Evolutionary conservation across 1,139 yeast genomes (phyloP).

Genomic region (Pichia sp.): DNA sequence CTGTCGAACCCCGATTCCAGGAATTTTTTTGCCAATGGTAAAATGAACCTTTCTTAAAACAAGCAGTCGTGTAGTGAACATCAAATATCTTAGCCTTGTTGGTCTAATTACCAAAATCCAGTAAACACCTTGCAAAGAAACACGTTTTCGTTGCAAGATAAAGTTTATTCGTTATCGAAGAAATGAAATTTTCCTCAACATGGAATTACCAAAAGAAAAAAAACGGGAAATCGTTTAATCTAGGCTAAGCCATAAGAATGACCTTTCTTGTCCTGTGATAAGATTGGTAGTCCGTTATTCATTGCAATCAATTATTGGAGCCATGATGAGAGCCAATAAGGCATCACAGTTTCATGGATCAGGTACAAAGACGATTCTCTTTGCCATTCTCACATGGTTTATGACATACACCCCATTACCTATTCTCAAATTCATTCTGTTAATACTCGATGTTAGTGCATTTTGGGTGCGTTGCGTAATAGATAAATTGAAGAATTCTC

Average conservation of each 20-base stretch:
- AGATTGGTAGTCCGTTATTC: too few relatives aligned
- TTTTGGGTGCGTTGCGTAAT: slow-evolving; percentile 22
- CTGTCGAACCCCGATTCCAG: neutral
- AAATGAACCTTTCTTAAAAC: neutral
- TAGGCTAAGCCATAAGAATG: too few relatives aligned
- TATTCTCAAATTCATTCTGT: slow-evolving; percentile 12
- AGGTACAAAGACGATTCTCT: slow-evolving; percentile 4
- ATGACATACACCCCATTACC: slow-evolving; percentile 19
- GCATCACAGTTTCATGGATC: slow-evolving; percentile 8
- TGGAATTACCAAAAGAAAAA: too few relatives aligned
- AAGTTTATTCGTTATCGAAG: too few relatives aligned
- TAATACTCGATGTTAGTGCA: slow-evolving; percentile 16
- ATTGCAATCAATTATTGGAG: too few relatives aligned
- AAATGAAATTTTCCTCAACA: too few relatives aligned
- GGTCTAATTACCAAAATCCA: too few relatives aligned
- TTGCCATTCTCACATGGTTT: slow-evolving; percentile 10
- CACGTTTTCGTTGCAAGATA: too few relatives aligned
- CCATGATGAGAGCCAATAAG: slow-evolving; percentile 11
- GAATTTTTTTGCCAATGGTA: neutral
- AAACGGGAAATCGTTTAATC: too few relatives aligned
- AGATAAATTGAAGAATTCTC: slow-evolving; percentile 30
- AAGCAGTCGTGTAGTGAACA: neutral
- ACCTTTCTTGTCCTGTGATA: too few relatives aligned
- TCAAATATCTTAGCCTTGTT: too few relatives aligned
- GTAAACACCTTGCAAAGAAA: too few relatives aligned